Evolutionary conservation across 2,329 filamentous ascomycete species (phyloP).

Genomic region (Nemania sp.): DNA sequence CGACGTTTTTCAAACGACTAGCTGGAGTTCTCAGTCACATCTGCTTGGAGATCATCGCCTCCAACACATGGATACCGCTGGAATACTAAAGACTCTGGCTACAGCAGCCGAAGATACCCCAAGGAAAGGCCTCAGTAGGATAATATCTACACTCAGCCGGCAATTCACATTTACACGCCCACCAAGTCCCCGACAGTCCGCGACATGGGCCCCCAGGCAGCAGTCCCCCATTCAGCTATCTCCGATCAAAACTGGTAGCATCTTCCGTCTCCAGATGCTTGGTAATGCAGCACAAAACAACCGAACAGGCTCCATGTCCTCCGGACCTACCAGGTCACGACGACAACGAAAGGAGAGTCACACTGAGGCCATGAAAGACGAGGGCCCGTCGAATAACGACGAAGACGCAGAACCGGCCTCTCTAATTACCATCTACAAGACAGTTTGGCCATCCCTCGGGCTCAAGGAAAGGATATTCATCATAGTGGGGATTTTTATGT

Average conservation of each 20-base stretch:
- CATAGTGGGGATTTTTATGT: constrained; percentile 62
- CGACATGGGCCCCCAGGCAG: constrained; percentile 1
- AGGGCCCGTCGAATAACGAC: background rate
- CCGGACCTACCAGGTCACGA: background rate
- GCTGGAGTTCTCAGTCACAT: constrained; percentile 11
- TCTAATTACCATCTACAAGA: constrained; percentile 63
- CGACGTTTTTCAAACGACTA: constrained; percentile 25
- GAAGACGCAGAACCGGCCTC: constrained; percentile 31
- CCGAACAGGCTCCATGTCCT: constrained; percentile 18
- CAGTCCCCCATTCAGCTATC: constrained; percentile 12
- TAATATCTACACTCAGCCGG: constrained; percentile 22
- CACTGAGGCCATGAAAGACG: background rate
- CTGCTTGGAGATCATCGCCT: constrained; percentile 22
- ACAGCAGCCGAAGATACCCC: background rate
- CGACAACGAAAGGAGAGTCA: background rate
- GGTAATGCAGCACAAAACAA: constrained; percentile 29
- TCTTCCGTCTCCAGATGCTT: constrained; percentile 30
- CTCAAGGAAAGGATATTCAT: constrained; percentile 57
- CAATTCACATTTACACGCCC: constrained; percentile 14
- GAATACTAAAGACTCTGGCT: constrained; percentile 17
- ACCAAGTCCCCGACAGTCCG: background rate
- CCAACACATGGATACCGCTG: constrained; percentile 18
- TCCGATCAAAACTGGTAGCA: constrained; percentile 28
- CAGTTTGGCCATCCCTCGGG: constrained; percentile 70
- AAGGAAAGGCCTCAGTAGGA: constrained; percentile 19